Percentiles rank a stretch among this genome's conserved stretches.
Evolutionary conservation across 305 asterid genomes (phyloP).

Genomic region (Rubia peregrina): DNA sequence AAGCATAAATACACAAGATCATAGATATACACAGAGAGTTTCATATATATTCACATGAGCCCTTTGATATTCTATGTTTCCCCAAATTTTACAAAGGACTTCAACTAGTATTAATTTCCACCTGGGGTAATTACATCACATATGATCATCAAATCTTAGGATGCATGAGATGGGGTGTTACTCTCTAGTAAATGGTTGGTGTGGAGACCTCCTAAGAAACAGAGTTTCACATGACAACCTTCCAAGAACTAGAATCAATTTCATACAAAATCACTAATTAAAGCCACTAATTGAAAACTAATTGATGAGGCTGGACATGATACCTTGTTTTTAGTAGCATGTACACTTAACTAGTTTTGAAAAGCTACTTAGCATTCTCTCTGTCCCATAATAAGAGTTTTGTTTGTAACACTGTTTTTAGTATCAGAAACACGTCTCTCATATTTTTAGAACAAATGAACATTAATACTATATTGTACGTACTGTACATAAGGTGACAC

Average conservation of each 20-base stretch:
- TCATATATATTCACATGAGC: constrained; percentile 11
- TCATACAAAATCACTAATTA: constrained; percentile 13
- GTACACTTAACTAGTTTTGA: neutral
- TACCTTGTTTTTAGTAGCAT: neutral
- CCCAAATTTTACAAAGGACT: constrained; percentile 24
- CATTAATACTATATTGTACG: neutral
- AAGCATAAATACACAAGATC: constrained; percentile 15
- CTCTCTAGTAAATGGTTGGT: constrained; percentile 14
- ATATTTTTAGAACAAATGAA: neutral
- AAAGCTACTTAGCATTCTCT: neutral
- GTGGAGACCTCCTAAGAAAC: constrained; percentile 17
- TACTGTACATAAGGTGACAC: neutral
- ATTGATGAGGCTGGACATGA: neutral
- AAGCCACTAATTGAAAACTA: neutral
- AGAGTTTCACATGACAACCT: constrained; percentile 21
- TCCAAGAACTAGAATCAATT: constrained; percentile 11
- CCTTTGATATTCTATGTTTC: constrained; percentile 12
- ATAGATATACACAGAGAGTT: constrained; percentile 22
- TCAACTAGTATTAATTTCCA: neutral
- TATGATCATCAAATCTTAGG: neutral
- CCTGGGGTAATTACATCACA: constrained; percentile 4
- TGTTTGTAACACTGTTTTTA: neutral
- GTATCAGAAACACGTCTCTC: neutral
- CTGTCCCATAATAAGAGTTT: neutral
- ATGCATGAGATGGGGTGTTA: neutral